phyloP scores from a whole-genome alignment of 208 protist species.

The Histomonas meleagridis region DNA sequence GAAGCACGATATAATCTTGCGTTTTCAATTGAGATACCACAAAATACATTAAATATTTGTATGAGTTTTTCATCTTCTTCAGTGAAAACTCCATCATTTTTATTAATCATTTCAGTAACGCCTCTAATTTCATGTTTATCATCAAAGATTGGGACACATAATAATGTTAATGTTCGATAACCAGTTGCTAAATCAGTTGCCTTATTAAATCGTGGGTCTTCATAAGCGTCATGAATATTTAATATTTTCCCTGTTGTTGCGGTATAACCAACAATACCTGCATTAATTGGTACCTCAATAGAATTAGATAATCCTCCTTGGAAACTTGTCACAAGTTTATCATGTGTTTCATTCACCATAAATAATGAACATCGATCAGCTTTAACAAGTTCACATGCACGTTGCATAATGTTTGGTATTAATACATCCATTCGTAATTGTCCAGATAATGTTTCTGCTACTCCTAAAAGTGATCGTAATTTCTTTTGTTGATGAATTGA shows the following conservation, averaged over 20 bases:
- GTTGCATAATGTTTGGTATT: slow-evolving; percentile 7
- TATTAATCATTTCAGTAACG: slow-evolving; percentile 35
- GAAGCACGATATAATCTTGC: background rate
- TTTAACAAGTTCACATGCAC: slow-evolving; percentile 15
- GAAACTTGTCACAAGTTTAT: background rate
- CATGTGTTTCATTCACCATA: background rate
- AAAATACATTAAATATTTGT: slow-evolving; percentile 31
- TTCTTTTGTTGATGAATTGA: background rate
- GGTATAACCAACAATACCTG: background rate
- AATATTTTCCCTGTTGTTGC: slow-evolving; percentile 21
- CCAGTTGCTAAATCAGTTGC: background rate
- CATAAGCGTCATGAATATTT: slow-evolving; percentile 34
- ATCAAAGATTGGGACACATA: slow-evolving; percentile 28
- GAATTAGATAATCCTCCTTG: background rate
- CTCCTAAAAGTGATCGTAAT: background rate
- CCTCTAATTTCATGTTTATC: slow-evolving; percentile 24
- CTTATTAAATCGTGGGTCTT: slow-evolving; percentile 18
- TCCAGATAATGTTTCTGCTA: background rate
- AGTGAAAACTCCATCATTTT: background rate
- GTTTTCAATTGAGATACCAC: slow-evolving; percentile 26
- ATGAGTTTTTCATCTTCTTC: slow-evolving; percentile 22
- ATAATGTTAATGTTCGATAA: background rate
- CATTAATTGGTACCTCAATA: slow-evolving; percentile 2
- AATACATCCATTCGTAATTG: slow-evolving; percentile 24
- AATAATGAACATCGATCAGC: slow-evolving; percentile 20